Conservation (phyloP, 805 yeast species). For the Yarrowia sp. region DNA sequence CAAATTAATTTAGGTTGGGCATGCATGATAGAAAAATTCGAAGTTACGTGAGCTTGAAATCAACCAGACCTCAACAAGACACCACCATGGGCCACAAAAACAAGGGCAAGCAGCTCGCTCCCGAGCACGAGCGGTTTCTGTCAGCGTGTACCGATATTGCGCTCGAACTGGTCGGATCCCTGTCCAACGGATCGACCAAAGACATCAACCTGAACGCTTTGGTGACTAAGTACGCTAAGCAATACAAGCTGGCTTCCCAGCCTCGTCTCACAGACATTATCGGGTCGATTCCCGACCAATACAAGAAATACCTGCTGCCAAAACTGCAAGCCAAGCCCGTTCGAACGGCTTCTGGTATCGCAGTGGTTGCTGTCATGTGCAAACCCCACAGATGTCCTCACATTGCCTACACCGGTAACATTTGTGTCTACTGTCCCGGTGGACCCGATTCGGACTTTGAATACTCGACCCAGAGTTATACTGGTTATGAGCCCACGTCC, state of each 20-base stretch:
- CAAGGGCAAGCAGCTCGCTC: slow-evolving; percentile 70
- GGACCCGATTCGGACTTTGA: slow-evolving; percentile 99
- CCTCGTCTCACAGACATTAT: slow-evolving; percentile 96
- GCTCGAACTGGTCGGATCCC: slow-evolving; percentile 78
- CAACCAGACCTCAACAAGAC: neutral
- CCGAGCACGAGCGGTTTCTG: slow-evolving; percentile 91
- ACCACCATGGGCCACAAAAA: slow-evolving; percentile 44
- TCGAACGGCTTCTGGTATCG: slow-evolving; percentile 97
- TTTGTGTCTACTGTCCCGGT: slow-evolving; percentile 98
- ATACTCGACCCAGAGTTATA: slow-evolving; percentile 96
- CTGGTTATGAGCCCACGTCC: slow-evolving; percentile 98
- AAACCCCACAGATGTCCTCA: slow-evolving; percentile 99
- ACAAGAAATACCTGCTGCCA: slow-evolving; percentile 88
- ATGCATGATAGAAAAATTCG: slow-evolving; percentile 33
- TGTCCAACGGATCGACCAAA: slow-evolving; percentile 63
- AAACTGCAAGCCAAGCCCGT: slow-evolving; percentile 98
- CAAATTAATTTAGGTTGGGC: slow-evolving; percentile 28
- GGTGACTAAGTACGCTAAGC: slow-evolving; percentile 82
- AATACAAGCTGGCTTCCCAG: slow-evolving; percentile 87
- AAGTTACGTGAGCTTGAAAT: neutral
- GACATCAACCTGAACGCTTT: slow-evolving; percentile 91
- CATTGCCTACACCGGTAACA: slow-evolving; percentile 97
- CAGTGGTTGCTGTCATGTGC: slow-evolving; percentile 99
- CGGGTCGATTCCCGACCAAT: slow-evolving; percentile 93
- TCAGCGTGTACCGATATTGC: slow-evolving; percentile 94